phyloP scores from a whole-genome alignment of 2,329 filamentous ascomycete genomes.

The Nemania sp. region DNA sequence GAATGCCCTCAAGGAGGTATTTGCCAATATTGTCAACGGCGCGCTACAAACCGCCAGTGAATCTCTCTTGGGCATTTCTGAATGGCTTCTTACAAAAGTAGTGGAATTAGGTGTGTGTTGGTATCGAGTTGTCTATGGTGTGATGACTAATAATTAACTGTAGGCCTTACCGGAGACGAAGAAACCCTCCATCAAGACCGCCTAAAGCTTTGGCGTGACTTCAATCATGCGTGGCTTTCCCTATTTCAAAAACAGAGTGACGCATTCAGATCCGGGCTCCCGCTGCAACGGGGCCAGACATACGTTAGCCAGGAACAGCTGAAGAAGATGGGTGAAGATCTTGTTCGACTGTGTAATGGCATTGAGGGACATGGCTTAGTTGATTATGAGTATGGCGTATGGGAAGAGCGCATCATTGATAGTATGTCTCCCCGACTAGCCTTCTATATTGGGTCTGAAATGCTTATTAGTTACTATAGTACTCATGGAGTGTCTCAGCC shows the following conservation, averaged over 20 bases:
- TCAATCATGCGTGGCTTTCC: slow-evolving; percentile 89
- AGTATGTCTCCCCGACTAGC: slow-evolving; percentile 57
- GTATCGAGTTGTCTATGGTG: slow-evolving; percentile 9
- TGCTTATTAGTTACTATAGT: slow-evolving; percentile 28
- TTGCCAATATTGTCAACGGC: slow-evolving; percentile 67
- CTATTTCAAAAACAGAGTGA: slow-evolving; percentile 84
- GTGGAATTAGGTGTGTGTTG: slow-evolving; percentile 55
- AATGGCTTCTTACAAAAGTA: slow-evolving; percentile 60
- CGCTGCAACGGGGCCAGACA: slow-evolving; percentile 60
- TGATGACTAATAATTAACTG: slow-evolving; percentile 32
- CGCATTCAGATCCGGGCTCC: slow-evolving; percentile 63
- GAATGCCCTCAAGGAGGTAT: slow-evolving; percentile 65
- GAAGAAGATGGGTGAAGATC: slow-evolving; percentile 77
- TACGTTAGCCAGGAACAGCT: slow-evolving; percentile 71
- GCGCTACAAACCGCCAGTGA: slow-evolving; percentile 55
- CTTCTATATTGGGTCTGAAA: background rate
- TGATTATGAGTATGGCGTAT: slow-evolving; percentile 96
- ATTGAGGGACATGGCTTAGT: slow-evolving; percentile 92
- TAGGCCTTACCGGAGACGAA: slow-evolving; percentile 85
- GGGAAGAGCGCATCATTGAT: slow-evolving; percentile 87
- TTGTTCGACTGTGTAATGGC: slow-evolving; percentile 80
- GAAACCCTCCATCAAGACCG: slow-evolving; percentile 73
- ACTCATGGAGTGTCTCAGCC: slow-evolving; percentile 46
- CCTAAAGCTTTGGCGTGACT: slow-evolving; percentile 87
- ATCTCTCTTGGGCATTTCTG: slow-evolving; percentile 55